phyloP scores from a whole-genome alignment of 2,329 filamentous ascomycete species.

The Colletotrichum ledebouriae region DNA sequence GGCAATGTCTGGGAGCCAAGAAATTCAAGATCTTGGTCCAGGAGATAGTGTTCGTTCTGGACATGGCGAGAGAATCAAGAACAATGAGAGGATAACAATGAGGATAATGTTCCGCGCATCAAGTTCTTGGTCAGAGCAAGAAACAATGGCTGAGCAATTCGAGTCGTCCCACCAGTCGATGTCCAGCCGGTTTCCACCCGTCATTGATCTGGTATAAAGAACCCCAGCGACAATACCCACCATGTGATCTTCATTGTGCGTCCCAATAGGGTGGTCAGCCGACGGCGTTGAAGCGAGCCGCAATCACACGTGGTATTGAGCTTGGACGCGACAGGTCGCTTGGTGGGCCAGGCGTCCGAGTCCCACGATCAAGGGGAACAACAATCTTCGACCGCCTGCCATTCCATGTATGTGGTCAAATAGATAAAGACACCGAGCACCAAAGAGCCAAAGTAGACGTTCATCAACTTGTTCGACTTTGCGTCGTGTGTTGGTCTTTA shows the following conservation, averaged over 20 bases:
- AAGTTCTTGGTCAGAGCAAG: too few species aligned
- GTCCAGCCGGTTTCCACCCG: too few species aligned
- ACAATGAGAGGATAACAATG: background rate
- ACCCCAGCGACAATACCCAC: accelerated
- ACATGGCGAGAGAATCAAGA: background rate
- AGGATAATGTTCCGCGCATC: too few species aligned
- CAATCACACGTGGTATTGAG: slow-evolving; percentile 15
- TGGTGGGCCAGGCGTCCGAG: background rate
- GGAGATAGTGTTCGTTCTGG: too few species aligned
- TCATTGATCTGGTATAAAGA: too few species aligned
- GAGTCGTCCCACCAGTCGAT: too few species aligned
- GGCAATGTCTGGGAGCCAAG: too few species aligned
- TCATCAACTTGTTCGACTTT: too few species aligned
- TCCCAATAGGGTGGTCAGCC: background rate
- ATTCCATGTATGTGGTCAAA: background rate
- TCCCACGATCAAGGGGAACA: slow-evolving; percentile 3
- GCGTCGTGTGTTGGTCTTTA: too few species aligned
- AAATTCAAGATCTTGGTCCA: too few species aligned
- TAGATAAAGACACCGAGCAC: background rate
- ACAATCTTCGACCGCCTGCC: background rate
- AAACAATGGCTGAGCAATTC: too few species aligned
- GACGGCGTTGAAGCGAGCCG: background rate
- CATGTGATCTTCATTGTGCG: background rate
- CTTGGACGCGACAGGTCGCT: slow-evolving; percentile 15
- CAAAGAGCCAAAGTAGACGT: background rate